A percentile compares a stretch with the other conserved stretches of the same genome.
phyloP scores from a whole-genome alignment of 192 early-diverging fungal genomes.

The Endogone sp. region DNA sequence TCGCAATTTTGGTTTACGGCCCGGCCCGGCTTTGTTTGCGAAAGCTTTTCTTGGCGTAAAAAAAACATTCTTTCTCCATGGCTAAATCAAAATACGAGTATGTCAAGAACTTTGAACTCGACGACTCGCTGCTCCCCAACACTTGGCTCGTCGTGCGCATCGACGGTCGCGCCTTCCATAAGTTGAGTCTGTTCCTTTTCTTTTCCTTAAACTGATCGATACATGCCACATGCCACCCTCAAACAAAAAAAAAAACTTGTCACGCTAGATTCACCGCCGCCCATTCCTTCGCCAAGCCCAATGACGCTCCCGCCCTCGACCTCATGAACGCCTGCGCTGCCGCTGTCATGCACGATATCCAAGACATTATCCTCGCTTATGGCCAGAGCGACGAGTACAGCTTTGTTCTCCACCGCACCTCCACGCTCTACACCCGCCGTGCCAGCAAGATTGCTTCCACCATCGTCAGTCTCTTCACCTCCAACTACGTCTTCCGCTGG shows the following conservation, averaged over 20 bases:
- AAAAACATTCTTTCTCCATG: no score
- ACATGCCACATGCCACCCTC: no score
- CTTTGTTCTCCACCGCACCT: slow-evolving; percentile 8
- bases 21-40: no score
- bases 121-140: slow-evolving; percentile 73
- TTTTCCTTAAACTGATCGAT: no score
- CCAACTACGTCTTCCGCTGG: slow-evolving; percentile 86
- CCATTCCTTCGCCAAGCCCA: slow-evolving; percentile 77
- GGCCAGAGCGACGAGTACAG: slow-evolving; percentile 94
- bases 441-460: slow-evolving; percentile 76
- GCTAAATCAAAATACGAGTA: slow-evolving; percentile 95
- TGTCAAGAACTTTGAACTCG: slow-evolving; percentile 82
- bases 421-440: background rate
- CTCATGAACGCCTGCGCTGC: slow-evolving; percentile 82
- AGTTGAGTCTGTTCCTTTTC: slow-evolving; percentile 17
- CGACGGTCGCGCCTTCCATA: slow-evolving; percentile 89
- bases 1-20: no score
- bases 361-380: slow-evolving; percentile 80
- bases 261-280: slow-evolving; percentile 63
- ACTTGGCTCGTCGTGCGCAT: slow-evolving; percentile 90
- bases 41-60: no score
- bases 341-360: slow-evolving; percentile 74
- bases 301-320: slow-evolving; percentile 70
- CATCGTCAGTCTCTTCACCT: slow-evolving; percentile 81
- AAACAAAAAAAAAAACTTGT: no score